These are phyloP conservation scores for Trichothecium sympodiale DNA, from an alignment of 2,329 filamentous ascomycete genomes.

Conservation along the genomic window DNA sequence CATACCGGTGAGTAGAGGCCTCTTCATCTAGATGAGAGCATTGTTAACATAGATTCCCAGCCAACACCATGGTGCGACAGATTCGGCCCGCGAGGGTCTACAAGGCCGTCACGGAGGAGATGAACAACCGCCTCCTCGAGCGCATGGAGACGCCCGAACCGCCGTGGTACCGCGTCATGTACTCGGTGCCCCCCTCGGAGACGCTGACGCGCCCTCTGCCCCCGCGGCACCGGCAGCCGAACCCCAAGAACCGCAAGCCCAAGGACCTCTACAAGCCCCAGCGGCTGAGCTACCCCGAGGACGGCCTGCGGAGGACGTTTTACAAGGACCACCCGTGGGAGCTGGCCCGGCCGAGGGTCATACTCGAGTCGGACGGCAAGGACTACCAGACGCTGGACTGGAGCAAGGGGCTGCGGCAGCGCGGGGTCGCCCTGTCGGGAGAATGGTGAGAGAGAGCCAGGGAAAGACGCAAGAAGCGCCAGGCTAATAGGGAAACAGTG, in stretches of 20 bases:
- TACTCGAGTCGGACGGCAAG: conserved; percentile 78
- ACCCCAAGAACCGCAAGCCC: conserved; percentile 38
- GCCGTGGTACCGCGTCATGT: conserved; percentile 41
- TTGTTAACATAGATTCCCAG: too few species aligned
- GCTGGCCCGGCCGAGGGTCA: conserved; percentile 72
- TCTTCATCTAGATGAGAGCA: too few species aligned
- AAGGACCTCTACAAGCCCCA: conserved; percentile 75
- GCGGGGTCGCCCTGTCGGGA: conserved; percentile 65
- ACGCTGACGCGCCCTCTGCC: conserved; percentile 43
- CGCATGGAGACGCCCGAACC: conserved; percentile 21
- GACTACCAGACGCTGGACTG: conserved; percentile 70
- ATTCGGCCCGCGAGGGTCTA: conserved; percentile 36
- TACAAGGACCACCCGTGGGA: conserved; percentile 97
- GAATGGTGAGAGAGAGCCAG: conserved; percentile 52
- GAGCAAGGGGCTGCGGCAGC: conserved; percentile 64
- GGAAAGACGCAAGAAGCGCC: background rate
- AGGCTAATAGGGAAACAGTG: conserved; percentile 39
- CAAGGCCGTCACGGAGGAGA: conserved; percentile 30
- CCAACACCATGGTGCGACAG: conserved; percentile 28
- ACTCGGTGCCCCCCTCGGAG: conserved; percentile 46
- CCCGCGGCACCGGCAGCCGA: conserved; percentile 28
- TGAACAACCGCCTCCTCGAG: conserved; percentile 28
- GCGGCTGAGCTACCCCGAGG: conserved; percentile 70
- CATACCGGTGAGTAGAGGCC: too few species aligned
- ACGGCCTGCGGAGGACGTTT: conserved; percentile 68